Conservation (phyloP, 169 alveolate genomes). For the Plasmodium inui region DNA sequence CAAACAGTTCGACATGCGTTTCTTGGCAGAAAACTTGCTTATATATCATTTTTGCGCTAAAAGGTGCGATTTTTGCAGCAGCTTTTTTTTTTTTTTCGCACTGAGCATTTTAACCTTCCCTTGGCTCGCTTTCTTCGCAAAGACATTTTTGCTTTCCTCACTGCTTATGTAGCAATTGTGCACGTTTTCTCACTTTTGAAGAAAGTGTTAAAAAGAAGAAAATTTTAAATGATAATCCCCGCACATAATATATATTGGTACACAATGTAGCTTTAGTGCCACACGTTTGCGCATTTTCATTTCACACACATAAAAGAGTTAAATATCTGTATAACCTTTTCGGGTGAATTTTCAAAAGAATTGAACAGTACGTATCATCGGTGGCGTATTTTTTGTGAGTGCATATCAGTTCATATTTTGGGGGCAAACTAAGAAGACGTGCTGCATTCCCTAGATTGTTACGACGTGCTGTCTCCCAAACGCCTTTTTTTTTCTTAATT, state of each 20-base stretch:
- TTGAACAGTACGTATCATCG: constrained; percentile 6
- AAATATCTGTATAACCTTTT: background rate
- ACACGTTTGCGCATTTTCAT: background rate
- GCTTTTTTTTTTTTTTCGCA: background rate
- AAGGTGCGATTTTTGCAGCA: background rate
- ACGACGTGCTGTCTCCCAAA: background rate
- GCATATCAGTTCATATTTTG: background rate
- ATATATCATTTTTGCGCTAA: background rate
- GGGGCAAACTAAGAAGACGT: background rate
- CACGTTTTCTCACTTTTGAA: background rate
- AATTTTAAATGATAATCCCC: background rate
- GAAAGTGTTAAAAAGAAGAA: background rate
- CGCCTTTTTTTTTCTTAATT: background rate
- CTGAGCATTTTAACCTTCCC: background rate
- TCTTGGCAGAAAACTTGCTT: background rate
- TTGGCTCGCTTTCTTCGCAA: background rate
- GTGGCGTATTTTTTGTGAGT: constrained; percentile 6
- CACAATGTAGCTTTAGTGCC: background rate
- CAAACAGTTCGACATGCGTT: background rate
- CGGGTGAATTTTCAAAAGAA: background rate
- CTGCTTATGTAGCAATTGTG: background rate
- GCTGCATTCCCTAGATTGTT: background rate
- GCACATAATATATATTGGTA: background rate
- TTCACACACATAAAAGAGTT: constrained; percentile 11
- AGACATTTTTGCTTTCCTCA: background rate